Evolutionary conservation across 2,329 filamentous ascomycete genomes (phyloP).

Genomic region (Ascomycota sp.): DNA sequence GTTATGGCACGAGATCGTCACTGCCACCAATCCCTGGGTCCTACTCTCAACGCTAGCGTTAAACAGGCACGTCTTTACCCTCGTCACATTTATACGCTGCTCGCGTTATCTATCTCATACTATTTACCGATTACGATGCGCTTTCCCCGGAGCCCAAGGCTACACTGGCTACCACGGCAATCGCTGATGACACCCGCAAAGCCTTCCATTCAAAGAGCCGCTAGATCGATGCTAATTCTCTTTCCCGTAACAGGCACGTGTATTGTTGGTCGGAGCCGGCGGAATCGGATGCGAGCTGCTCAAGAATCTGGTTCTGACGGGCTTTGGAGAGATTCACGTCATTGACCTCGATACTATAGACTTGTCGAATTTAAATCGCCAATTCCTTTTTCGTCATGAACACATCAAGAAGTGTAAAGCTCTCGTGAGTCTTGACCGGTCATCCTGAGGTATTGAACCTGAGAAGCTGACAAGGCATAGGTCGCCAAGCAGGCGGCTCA

Average conservation of each 20-base stretch:
- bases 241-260: constrained; percentile 39
- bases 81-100: neutral
- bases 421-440: constrained; percentile 35
- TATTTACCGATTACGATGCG: no score
- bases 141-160: no score
- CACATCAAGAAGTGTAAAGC: constrained; percentile 98
- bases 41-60: constrained; percentile 39
- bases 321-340: constrained; percentile 83
- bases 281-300: constrained; percentile 95
- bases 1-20: constrained; percentile 26
- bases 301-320: constrained; percentile 83
- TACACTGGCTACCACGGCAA: no score
- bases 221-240: neutral
- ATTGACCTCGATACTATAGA: constrained; percentile 98
- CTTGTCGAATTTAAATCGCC: constrained; percentile 88
- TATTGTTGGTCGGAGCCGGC: constrained; percentile 87
- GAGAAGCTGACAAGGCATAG: constrained; percentile 20
- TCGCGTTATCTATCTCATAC: neutral
- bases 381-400: constrained; percentile 90
- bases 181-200: neutral
- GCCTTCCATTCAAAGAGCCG: neutral
- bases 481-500: constrained; percentile 83
- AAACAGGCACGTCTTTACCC: constrained; percentile 37
- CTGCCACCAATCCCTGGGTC: constrained; percentile 47
- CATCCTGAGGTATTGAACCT: neutral